Evolutionary conservation across 2,329 filamentous ascomycete genomes (phyloP).

Genomic region (Aulographum hederae): DNA sequence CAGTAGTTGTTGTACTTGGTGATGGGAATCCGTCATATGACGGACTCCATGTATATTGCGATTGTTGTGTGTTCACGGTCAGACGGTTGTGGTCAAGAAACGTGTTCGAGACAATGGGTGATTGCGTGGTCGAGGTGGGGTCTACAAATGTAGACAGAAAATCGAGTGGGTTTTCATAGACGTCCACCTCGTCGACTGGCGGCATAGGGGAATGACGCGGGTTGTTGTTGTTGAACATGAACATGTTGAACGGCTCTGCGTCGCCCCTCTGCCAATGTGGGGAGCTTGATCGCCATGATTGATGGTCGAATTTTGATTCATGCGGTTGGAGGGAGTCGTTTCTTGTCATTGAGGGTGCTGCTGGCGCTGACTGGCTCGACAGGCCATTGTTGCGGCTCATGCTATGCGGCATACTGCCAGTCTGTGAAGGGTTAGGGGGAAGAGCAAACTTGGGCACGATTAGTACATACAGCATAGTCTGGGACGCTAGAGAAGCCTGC

Average conservation of each 20-base stretch:
- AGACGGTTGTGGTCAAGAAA: constrained; percentile 9
- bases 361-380: constrained; percentile 15
- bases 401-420: background rate
- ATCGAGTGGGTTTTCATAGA: background rate
- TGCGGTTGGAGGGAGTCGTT: constrained; percentile 6
- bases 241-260: constrained; percentile 3
- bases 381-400: constrained; percentile 12
- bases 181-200: background rate
- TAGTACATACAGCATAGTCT: background rate
- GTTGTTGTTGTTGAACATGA: constrained; percentile 5
- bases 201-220: background rate
- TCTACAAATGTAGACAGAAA: background rate
- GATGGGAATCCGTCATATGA: constrained; percentile 16
- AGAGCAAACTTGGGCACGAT: background rate
- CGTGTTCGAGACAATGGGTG: background rate
- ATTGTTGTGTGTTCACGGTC: constrained; percentile 13
- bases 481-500: background rate
- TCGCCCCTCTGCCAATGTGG: constrained; percentile 3
- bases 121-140: background rate
- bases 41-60: constrained; percentile 13
- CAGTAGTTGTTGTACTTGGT: constrained; percentile 16
- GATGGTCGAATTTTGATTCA: too few relatives aligned
- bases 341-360: constrained; percentile 12
- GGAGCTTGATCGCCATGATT: too few relatives aligned
- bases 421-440: background rate